phyloP scores from a whole-genome alignment of 2,329 filamentous ascomycete genomes.

The Fusarium subtropicale region DNA sequence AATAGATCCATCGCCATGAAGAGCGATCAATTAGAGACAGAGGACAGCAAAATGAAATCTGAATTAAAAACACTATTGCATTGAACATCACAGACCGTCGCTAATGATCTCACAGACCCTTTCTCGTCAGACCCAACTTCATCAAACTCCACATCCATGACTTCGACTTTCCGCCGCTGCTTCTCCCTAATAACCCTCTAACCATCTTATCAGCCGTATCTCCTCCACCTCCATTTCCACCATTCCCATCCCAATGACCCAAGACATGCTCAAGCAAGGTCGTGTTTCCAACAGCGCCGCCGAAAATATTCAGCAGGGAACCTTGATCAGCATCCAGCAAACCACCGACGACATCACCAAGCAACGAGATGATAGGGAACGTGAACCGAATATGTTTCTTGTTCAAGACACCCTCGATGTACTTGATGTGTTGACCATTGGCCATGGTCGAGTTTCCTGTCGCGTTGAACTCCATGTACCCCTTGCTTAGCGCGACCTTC shows the following conservation, averaged over 20 bases:
- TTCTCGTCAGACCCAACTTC: conserved; percentile 24
- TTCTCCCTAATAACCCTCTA: neutral
- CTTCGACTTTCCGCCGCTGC: neutral
- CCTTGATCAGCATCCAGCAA: conserved; percentile 47
- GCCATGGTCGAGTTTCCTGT: conserved; percentile 57
- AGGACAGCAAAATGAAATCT: rapidly evolving
- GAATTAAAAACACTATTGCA: neutral
- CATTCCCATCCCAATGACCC: conserved; percentile 50
- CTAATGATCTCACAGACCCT: neutral
- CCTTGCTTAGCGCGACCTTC: conserved; percentile 51
- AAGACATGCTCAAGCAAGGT: conserved; percentile 55
- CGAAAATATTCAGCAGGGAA: conserved; percentile 51
- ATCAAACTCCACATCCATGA: conserved; percentile 29
- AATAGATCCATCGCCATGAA: neutral
- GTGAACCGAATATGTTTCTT: conserved; percentile 52
- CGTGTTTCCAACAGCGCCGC: conserved; percentile 55
- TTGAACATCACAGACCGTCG: neutral
- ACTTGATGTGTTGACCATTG: conserved; percentile 57
- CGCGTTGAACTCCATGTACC: conserved; percentile 56
- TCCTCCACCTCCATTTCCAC: neutral
- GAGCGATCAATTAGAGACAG: neutral
- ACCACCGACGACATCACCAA: conserved; percentile 54
- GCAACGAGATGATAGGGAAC: conserved; percentile 54
- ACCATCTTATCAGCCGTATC: neutral
- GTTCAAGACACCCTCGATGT: conserved; percentile 58